Evolutionary conservation across 345 rosid species (phyloP).

Genomic region (Arabidopsis suecica): DNA sequence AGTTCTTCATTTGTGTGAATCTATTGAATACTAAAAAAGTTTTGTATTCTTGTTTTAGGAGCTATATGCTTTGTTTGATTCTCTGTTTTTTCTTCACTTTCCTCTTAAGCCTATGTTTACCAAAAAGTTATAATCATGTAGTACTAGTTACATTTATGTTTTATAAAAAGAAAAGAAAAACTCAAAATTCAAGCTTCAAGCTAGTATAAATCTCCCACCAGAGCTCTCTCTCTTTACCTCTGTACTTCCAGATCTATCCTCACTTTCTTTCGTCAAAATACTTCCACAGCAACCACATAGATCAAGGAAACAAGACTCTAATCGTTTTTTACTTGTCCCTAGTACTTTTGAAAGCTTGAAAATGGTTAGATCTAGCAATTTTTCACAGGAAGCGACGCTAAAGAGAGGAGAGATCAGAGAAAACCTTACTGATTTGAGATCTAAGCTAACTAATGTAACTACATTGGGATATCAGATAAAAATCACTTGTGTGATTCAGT

Average conservation of each 20-base stretch:
- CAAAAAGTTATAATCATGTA: no score
- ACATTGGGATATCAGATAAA: slow-evolving; percentile 7
- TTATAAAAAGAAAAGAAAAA: no score
- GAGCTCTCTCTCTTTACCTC: not conserved
- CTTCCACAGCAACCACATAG: not conserved
- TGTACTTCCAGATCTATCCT: not conserved
- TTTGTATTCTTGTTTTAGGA: slow-evolving; percentile 6
- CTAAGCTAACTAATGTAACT: slow-evolving; percentile 26
- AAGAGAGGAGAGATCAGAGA: not conserved
- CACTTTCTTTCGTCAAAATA: not conserved
- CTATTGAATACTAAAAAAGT: not conserved
- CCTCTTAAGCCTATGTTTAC: not conserved
- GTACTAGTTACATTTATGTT: no score
- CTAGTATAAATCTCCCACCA: not conserved
- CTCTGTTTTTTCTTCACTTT: no score
- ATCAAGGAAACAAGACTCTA: not conserved
- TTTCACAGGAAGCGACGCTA: not conserved
- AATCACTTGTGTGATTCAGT: slow-evolving; percentile 18
- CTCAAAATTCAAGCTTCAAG: no score
- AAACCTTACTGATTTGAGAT: slow-evolving; percentile 24
- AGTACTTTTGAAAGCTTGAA: not conserved
- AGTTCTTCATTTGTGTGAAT: slow-evolving; percentile 25
- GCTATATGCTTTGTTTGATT: slow-evolving; percentile 7
- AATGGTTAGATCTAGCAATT: not conserved
- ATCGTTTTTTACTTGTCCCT: not conserved